Conservation (phyloP, 805 yeast species). For the Ogataea haglerorum region DNA sequence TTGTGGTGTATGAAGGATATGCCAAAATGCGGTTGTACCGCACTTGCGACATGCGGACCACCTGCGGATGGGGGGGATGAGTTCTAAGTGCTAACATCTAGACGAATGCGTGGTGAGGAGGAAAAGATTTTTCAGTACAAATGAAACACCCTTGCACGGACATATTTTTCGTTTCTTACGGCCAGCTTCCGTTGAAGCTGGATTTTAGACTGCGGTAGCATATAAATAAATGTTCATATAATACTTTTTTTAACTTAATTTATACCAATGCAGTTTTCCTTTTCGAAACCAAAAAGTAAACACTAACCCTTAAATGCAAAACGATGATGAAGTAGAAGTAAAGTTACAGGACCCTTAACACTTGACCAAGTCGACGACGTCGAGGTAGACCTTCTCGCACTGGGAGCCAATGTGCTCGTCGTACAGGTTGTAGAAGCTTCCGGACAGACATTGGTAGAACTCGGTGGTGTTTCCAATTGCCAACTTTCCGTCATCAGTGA, state of each 20-base stretch:
- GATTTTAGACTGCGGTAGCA: background rate
- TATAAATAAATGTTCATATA: constrained; percentile 1
- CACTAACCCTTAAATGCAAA: constrained; percentile 12
- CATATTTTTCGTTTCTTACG: too few species aligned
- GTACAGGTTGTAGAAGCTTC: constrained; percentile 56
- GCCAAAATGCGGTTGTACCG: constrained; percentile 51
- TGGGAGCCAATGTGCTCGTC: constrained; percentile 45
- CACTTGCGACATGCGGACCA: constrained; percentile 36
- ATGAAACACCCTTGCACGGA: constrained; percentile 6
- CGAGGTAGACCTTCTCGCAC: constrained; percentile 45
- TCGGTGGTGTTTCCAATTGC: constrained; percentile 48
- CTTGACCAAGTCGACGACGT: constrained; percentile 42
- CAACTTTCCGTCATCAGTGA: constrained; percentile 43
- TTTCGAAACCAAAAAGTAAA: constrained; percentile 17
- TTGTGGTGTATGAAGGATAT: constrained; percentile 50
- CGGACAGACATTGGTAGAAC: constrained; percentile 56
- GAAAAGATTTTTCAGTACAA: constrained; percentile 9
- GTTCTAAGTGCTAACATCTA: background rate
- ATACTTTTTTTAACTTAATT: constrained; percentile 2
- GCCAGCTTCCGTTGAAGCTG: too few species aligned
- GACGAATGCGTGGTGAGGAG: constrained; percentile 1
- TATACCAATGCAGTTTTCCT: constrained; percentile 10
- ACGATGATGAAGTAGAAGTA: constrained; percentile 17
- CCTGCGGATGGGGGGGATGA: background rate
- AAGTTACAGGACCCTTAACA: constrained; percentile 23